A percentile compares a stretch with the other conserved stretches of the same genome.
Conservation (phyloP, 2,329 filamentous ascomycete genomes). For the Colletotrichum echinochloae region DNA sequence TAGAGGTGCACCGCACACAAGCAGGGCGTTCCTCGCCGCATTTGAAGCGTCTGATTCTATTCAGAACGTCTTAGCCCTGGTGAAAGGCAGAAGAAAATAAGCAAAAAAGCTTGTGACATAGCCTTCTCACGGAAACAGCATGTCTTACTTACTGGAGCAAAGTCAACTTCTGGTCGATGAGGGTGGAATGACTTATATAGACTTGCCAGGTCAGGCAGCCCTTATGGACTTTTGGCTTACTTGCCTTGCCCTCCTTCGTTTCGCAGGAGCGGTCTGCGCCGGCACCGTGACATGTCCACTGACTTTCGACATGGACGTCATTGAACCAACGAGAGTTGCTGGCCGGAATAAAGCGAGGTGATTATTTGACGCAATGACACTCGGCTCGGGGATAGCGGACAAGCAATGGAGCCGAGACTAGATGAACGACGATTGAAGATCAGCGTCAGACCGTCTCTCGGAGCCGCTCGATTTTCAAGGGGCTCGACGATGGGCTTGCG, state of each 20-base stretch:
- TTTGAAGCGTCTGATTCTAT: conserved; percentile 52
- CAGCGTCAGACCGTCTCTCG: background rate
- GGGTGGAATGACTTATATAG: background rate
- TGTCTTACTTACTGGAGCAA: conserved; percentile 46
- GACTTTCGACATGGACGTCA: conserved; percentile 11
- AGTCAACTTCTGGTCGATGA: conserved; percentile 11
- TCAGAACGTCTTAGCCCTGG: conserved; percentile 10
- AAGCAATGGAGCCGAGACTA: background rate
- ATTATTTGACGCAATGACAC: background rate
- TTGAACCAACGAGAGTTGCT: background rate
- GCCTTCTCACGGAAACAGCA: background rate
- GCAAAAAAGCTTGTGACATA: background rate
- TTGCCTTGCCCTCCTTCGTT: conserved; percentile 51
- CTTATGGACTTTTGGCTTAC: conserved; percentile 54
- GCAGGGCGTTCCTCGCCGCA: conserved; percentile 52
- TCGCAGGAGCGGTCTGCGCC: background rate
- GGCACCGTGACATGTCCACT: background rate
- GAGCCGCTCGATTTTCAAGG: background rate
- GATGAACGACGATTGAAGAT: no score
- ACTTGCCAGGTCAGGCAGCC: conserved; percentile 56
- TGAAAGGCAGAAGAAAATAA: no score
- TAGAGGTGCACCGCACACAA: conserved; percentile 51
- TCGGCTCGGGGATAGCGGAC: background rate
- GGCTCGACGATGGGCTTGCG: background rate
- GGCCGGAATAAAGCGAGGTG: background rate